Base-by-base conservation (phyloP, 257 asterid species). In the Cordia subcordata region DNA sequence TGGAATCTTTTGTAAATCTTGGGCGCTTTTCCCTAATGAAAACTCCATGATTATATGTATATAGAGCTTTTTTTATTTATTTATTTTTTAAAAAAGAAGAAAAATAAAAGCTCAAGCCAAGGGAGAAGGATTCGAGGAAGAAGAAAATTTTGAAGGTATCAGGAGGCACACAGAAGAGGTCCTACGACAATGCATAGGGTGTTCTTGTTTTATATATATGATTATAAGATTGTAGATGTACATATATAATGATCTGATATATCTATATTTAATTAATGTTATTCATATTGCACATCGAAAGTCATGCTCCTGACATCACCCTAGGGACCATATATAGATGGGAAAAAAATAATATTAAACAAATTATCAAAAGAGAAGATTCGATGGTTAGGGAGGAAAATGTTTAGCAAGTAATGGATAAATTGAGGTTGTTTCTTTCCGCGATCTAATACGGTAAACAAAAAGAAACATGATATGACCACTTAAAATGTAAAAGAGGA, bases 11-110 rank as follows among this genome's bases (percentile, higher is more conserved):
- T 40, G 68, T 1, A 57, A 13, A 13, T 15, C 4, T 1, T 8
- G 47, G 12, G 61, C 32, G 20, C 13, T 64, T 54, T 64, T 40
- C n/a, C 23, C 50, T 27, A 56, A 22, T 15, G 61, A 19, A 20
- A 37, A 8, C 61, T 64, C 68, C 71, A 50, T 66, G 12, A 66
- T 42, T 42, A 11, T 27, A n/a, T n/a, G n/a, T n/a, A n/a, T n/a
- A n/a, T n/a, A n/a, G n/a, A n/a, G n/a, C n/a, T n/a, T n/a, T n/a
- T n/a, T n/a, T n/a, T n/a, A n/a, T n/a, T n/a, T n/a, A n/a, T n/a
- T n/a, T n/a, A n/a, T n/a, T n/a, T n/a, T n/a, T n/a, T n/a, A n/a
- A n/a, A n/a, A n/a, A n/a, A n/a, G n/a, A n/a, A n/a, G n/a, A 39
- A 39, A 39, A 39, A 5, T 39, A 39, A 39, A 39, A 39, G 8